These are phyloP conservation scores for Monosporascus sp. DNA, from an alignment of 2,329 filamentous ascomycete species.

Conservation along the genomic window DNA sequence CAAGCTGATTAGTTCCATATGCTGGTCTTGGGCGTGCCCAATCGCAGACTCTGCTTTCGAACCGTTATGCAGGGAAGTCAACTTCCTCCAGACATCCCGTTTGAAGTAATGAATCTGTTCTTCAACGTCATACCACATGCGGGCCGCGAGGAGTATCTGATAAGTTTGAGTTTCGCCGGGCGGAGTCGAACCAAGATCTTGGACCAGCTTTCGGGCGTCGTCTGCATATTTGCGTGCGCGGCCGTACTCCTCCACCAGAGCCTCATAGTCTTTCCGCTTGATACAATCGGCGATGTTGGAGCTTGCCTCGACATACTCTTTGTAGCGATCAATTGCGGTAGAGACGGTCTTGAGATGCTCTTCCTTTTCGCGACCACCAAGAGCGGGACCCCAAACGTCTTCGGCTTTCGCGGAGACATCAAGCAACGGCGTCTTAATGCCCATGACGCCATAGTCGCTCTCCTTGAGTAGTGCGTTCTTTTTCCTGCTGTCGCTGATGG, in stretches of 20 bases:
- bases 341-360: constrained; percentile 76
- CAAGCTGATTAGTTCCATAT: constrained; percentile 85
- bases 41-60: constrained; percentile 42
- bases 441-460: constrained; percentile 82
- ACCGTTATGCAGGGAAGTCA: constrained; percentile 62
- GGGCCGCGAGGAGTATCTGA: constrained; percentile 78
- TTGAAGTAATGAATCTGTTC: constrained; percentile 84
- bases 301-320: constrained; percentile 76
- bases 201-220: constrained; percentile 66
- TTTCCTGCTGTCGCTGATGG: constrained; percentile 52
- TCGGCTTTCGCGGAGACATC: constrained; percentile 93
- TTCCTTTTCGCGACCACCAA: constrained; percentile 88
- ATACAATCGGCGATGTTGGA: constrained; percentile 75
- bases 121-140: constrained; percentile 94
- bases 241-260: constrained; percentile 78
- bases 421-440: constrained; percentile 80
- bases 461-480: constrained; percentile 92
- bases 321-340: constrained; percentile 70
- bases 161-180: constrained; percentile 77
- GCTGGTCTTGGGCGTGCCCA: constrained; percentile 65
- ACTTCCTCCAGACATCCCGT: constrained; percentile 77
- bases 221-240: constrained; percentile 78
- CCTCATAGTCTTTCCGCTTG: constrained; percentile 85
- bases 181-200: constrained; percentile 44
- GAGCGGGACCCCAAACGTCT: constrained; percentile 92